A percentile compares a stretch with the other conserved stretches of the same genome.
Evolutionary conservation across 1,284 basidiomycete genomes (phyloP).

Genomic region (Cutaneotrichosporon sp.): DNA sequence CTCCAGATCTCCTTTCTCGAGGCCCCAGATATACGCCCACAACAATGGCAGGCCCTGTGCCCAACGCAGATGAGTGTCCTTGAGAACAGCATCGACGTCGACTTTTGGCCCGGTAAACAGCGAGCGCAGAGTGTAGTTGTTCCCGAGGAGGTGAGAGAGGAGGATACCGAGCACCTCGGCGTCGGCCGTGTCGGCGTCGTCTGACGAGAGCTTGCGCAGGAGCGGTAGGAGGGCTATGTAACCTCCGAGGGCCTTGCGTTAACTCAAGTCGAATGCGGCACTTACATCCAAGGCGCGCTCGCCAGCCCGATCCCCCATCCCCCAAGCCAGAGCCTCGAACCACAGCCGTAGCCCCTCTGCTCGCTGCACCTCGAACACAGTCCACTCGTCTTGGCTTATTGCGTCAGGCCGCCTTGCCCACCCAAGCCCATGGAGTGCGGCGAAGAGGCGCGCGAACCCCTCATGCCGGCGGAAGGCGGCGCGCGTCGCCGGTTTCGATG

Average conservation of each 20-base stretch:
- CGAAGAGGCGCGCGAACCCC: slow-evolving; percentile 35
- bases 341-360: slow-evolving; percentile 43
- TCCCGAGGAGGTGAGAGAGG: slow-evolving; percentile 42
- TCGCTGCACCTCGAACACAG: slow-evolving; percentile 46
- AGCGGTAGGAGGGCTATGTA: slow-evolving; percentile 32
- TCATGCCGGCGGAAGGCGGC: slow-evolving; percentile 37
- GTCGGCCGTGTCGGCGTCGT: not conserved
- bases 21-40: slow-evolving; percentile 42
- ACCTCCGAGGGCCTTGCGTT: slow-evolving; percentile 33
- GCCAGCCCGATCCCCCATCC: slow-evolving; percentile 35
- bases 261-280: not conserved
- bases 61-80: slow-evolving; percentile 35
- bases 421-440: slow-evolving; percentile 28
- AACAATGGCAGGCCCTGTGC: slow-evolving; percentile 35
- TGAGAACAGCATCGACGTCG: slow-evolving; percentile 20
- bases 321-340: slow-evolving; percentile 44
- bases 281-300: slow-evolving; percentile 37
- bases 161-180: slow-evolving; percentile 35
- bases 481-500: slow-evolving; percentile 24
- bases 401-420: slow-evolving; percentile 26
- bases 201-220: slow-evolving; percentile 13
- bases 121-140: slow-evolving; percentile 44
- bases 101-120: slow-evolving; percentile 25
- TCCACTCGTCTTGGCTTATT: slow-evolving; percentile 33
- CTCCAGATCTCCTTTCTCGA: not conserved